Percentiles rank a stretch among this genome's conserved stretches.
These are phyloP conservation scores for Purshia tridentata DNA, from an alignment of 306 rosid genomes.

Conservation along the genomic window DNA sequence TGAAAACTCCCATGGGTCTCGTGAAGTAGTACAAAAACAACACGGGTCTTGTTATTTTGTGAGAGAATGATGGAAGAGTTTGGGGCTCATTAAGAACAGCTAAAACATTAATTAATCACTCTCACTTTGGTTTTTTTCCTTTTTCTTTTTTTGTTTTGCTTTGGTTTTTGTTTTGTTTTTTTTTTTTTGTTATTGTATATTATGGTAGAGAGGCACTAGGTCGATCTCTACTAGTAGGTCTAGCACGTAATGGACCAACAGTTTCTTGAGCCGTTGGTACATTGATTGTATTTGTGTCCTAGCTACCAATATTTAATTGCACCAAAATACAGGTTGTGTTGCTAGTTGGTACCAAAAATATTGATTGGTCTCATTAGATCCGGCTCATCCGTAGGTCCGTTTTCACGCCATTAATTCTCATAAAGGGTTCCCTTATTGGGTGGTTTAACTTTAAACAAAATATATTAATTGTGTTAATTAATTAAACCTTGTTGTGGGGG, in stretches of 20 bases:
- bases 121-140: neutral
- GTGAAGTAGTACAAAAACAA: neutral
- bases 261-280: neutral
- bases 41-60: conserved; percentile 5
- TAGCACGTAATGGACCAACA: neutral
- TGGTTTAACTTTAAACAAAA: too few species aligned
- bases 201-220: neutral
- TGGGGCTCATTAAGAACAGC: neutral
- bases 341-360: neutral
- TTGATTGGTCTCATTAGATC: neutral
- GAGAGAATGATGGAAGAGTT: neutral
- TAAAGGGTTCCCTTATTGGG: neutral
- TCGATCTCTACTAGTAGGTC: neutral
- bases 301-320: conserved; percentile 10
- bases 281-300: neutral
- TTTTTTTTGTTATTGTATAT: neutral
- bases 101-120: neutral
- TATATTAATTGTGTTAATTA: too few species aligned
- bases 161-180: too few species aligned
- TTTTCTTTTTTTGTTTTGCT: neutral
- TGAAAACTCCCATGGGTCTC: neutral
- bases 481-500: too few species aligned
- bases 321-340: neutral
- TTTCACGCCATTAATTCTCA: neutral
- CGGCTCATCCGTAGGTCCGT: neutral